Percentiles rank a stretch among this genome's conserved stretches.
Evolutionary conservation across 805 yeast genomes (phyloP).

Genomic region (Wickerhamomyces bovis): DNA sequence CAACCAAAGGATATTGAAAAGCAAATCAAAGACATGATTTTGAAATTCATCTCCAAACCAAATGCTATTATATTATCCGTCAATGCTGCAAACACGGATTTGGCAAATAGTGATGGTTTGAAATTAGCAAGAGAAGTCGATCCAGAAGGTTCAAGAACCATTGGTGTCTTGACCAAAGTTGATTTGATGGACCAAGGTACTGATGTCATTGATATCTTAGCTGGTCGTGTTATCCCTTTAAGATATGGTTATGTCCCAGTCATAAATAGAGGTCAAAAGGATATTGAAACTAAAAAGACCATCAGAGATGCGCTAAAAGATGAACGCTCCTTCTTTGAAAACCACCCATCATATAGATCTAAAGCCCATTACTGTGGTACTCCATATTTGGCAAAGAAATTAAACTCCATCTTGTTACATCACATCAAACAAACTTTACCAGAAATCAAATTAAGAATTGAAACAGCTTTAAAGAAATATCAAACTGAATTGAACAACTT

Average conservation of each 20-base stretch:
- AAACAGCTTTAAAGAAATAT: conserved; percentile 77
- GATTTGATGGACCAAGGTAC: conserved; percentile 98
- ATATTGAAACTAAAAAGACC: conserved; percentile 82
- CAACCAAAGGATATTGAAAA: conserved; percentile 96
- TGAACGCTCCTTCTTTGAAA: conserved; percentile 77
- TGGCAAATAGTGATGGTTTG: conserved; percentile 95
- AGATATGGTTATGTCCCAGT: conserved; percentile 97
- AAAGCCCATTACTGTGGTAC: conserved; percentile 98
- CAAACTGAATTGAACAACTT: conserved; percentile 68
- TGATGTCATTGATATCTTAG: conserved; percentile 90
- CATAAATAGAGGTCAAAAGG: conserved; percentile 94
- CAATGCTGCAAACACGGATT: conserved; percentile 92
- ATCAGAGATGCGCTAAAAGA: conserved; percentile 81
- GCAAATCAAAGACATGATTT: conserved; percentile 87
- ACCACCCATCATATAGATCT: conserved; percentile 84
- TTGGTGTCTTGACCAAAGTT: conserved; percentile 93
- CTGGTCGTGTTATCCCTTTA: conserved; percentile 92
- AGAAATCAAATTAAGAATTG: conserved; percentile 87
- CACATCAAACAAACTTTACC: conserved; percentile 89
- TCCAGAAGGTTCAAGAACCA: conserved; percentile 92
- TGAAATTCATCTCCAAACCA: conserved; percentile 91
- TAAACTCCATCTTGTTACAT: conserved; percentile 79
- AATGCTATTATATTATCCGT: conserved; percentile 93
- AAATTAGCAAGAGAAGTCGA: conserved; percentile 97
- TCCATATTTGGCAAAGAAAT: conserved; percentile 90